These are phyloP conservation scores for Hippophae rhamnoides DNA, from an alignment of 306 rosid species.

Conservation along the genomic window DNA sequence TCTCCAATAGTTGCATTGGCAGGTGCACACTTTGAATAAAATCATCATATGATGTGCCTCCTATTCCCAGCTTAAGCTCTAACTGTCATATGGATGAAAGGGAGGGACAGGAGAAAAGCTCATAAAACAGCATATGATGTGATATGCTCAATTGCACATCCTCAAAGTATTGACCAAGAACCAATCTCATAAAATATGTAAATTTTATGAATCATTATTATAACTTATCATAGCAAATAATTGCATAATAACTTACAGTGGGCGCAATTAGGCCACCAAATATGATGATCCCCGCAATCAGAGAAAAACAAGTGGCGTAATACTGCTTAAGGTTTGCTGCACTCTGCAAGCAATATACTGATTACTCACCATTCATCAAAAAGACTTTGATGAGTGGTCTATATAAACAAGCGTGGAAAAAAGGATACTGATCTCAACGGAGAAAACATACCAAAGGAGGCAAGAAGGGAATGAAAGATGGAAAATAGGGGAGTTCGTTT, in stretches of 20 bases:
- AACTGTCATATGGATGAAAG: conserved; percentile 35
- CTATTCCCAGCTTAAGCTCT: conserved; percentile 92
- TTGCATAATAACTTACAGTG: conserved; percentile 43
- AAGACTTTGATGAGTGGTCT: no score
- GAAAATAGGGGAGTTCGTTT: conserved; percentile 83
- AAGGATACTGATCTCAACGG: not conserved
- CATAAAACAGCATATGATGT: conserved; percentile 1
- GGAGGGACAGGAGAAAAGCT: conserved; percentile 4
- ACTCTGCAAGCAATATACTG: conserved; percentile 48
- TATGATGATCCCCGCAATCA: conserved; percentile 66
- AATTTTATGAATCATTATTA: not conserved
- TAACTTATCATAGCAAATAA: conserved; percentile 5
- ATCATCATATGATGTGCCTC: conserved; percentile 92
- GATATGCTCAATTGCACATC: not conserved
- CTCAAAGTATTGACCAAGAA: not conserved
- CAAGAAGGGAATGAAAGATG: conserved; percentile 94
- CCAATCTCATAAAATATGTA: not conserved
- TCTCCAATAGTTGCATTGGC: conserved; percentile 94
- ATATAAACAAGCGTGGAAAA: not conserved
- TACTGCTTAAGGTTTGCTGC: conserved; percentile 80
- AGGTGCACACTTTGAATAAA: conserved; percentile 66
- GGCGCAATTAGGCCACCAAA: conserved; percentile 97
- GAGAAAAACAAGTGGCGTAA: conserved; percentile 78
- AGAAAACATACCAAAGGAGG: conserved; percentile 78
- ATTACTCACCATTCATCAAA: conserved; percentile 9